Conservation (phyloP, 2,329 filamentous ascomycete species). For the Ophiostoma australiae region DNA sequence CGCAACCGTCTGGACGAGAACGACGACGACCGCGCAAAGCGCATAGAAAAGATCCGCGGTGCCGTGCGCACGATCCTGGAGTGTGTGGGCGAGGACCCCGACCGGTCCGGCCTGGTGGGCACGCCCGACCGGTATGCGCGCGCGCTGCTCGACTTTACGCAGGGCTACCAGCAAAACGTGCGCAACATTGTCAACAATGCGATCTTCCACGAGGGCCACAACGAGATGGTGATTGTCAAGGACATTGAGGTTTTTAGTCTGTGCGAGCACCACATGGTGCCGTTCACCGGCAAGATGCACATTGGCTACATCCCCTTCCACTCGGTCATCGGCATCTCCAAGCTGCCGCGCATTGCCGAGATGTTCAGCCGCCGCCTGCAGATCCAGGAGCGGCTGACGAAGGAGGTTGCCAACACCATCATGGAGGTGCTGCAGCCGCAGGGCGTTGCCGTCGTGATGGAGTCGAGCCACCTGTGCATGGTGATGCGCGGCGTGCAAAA, state of each 20-base stretch:
- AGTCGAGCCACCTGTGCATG: conserved; percentile 96
- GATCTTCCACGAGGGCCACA: conserved; percentile 93
- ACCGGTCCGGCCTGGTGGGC: conserved; percentile 59
- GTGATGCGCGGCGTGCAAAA: conserved; percentile 98
- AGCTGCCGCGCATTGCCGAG: conserved; percentile 90
- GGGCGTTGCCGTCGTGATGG: conserved; percentile 95
- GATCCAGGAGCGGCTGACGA: conserved; percentile 93
- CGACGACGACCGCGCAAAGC: conserved; percentile 45
- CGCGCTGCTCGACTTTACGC: conserved; percentile 91
- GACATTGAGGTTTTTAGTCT: conserved; percentile 93
- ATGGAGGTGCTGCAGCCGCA: conserved; percentile 90
- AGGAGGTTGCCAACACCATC: conserved; percentile 90
- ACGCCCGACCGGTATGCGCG: conserved; percentile 87
- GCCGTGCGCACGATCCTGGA: conserved; percentile 63
- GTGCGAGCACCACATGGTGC: conserved; percentile 96
- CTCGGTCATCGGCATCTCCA: conserved; percentile 90
- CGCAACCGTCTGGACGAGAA: conserved; percentile 57
- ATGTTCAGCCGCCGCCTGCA: conserved; percentile 93
- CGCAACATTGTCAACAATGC: conserved; percentile 87
- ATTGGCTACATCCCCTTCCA: conserved; percentile 94
- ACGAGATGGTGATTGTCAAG: conserved; percentile 96
- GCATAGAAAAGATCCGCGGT: conserved; percentile 55
- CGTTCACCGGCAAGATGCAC: conserved; percentile 98
- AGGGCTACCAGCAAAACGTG: conserved; percentile 94
- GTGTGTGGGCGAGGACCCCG: conserved; percentile 63